Evolutionary conservation across 495 filamentous ascomycete species (phyloP), one percentile per base, ranked within the genome.

Genomic region (Talaromyces liani): DNA sequence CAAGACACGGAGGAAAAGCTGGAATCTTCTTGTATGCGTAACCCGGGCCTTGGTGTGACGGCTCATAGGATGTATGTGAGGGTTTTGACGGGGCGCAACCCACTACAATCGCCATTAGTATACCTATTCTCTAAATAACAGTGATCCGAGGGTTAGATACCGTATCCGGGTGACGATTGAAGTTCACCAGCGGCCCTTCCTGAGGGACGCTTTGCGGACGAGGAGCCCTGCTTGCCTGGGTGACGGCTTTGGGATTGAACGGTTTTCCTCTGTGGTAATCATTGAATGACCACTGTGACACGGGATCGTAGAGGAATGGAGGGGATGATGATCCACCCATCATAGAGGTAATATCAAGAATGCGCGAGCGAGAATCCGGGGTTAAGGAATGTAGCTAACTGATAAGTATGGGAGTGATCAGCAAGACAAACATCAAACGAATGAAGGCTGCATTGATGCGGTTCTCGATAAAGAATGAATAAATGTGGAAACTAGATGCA

Each of bases 211-310:
- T 85, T 12, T 77, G 80, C 12, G 73, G 71, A 64, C 82, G 80
- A 16, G 76, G 79, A 65, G 82, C 75, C 68, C 77, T 86, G 72
- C 88, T 91, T 63, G 89, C 88, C 71, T 89, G 81, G 8, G 91
- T 90, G 36, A 88, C 84, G 61, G 88, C 87, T 69, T 91, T 94
- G 14, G 92, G 92, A 68, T 97, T 90, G 76, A 94, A 97, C 0
- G 72, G 69, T 7, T 74, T 78, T 25, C 45, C 41, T 29, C 12
- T 49, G 51, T 62, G 29, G 29, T 49, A 62, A 36, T 88, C 79
- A 64, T 72, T 66, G 69, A 82, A 80, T 60, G 71, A 75, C 62
- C 80, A 78, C 54, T 65, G 81, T 70, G 71, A 74, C 60, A 77
- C 81, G 64, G 66, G 71, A 68, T 87, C 84, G 75, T 95, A 96